These are phyloP conservation scores for Camelina sativa DNA, from an alignment of 345 rosid genomes.

Conservation along the genomic window DNA sequence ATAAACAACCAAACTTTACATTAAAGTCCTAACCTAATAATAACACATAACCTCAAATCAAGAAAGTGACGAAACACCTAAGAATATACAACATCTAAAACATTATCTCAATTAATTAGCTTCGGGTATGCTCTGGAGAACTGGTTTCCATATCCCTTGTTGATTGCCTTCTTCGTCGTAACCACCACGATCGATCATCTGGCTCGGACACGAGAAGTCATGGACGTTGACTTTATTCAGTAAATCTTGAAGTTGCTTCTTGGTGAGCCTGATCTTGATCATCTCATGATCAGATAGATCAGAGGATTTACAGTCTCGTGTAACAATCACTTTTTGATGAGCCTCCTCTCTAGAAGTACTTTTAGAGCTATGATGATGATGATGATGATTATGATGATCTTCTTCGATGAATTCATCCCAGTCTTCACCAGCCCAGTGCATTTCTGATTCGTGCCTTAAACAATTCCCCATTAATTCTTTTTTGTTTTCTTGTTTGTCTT, in stretches of 20 bases:
- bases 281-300: constrained; percentile 48
- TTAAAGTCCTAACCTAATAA: constrained; percentile 10
- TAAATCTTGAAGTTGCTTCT: constrained; percentile 67
- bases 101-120: constrained; percentile 33
- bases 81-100: constrained; percentile 27
- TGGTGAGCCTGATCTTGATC: constrained; percentile 76
- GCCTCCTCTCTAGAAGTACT: not conserved
- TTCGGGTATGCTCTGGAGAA: constrained; percentile 79
- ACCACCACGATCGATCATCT: constrained; percentile 13
- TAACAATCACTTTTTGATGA: not conserved
- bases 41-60: not conserved
- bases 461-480: constrained; percentile 44
- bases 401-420: constrained; percentile 40
- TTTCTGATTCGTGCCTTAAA: constrained; percentile 44
- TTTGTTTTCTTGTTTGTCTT: not conserved
- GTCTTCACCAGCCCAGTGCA: constrained; percentile 50
- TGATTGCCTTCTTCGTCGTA: constrained; percentile 29
- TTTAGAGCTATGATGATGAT: constrained; percentile 2
- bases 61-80: constrained; percentile 14
- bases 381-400: constrained; percentile 2
- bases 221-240: constrained; percentile 49
- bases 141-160: constrained; percentile 66
- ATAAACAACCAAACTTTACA: not conserved
- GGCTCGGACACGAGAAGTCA: constrained; percentile 42
- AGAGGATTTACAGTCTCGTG: constrained; percentile 22